phyloP scores from a whole-genome alignment of 805 yeast genomes.

The Metschnikowia santaceciliae region DNA sequence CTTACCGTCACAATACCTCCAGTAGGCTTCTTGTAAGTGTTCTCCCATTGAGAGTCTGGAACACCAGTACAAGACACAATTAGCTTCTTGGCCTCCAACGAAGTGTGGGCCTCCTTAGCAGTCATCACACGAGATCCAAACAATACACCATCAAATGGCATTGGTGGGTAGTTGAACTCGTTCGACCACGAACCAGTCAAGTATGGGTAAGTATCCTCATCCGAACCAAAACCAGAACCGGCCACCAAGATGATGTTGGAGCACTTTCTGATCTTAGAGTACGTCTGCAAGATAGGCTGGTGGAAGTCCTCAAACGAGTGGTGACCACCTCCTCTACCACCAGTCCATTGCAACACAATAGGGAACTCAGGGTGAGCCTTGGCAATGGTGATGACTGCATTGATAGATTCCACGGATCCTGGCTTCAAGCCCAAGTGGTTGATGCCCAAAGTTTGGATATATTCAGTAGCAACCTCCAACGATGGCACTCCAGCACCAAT shows the following conservation, averaged over 20 bases:
- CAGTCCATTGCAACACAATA: slow-evolving; percentile 98
- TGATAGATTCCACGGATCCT: slow-evolving; percentile 91
- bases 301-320: slow-evolving; percentile 99
- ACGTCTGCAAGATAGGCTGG: slow-evolving; percentile 94
- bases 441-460: slow-evolving; percentile 86
- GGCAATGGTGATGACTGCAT: slow-evolving; percentile 84
- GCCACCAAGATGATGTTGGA: slow-evolving; percentile 87
- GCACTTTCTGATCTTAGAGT: slow-evolving; percentile 88
- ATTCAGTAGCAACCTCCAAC: slow-evolving; percentile 93
- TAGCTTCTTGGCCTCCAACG: slow-evolving; percentile 89
- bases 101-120: slow-evolving; percentile 93
- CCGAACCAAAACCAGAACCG: slow-evolving; percentile 98
- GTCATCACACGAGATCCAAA: slow-evolving; percentile 97
- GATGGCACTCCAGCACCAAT: slow-evolving; percentile 99
- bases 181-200: slow-evolving; percentile 97
- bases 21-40: slow-evolving; percentile 88
- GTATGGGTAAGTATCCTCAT: slow-evolving; percentile 95
- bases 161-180: slow-evolving; percentile 84
- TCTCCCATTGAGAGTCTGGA: slow-evolving; percentile 85
- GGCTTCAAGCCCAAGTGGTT: slow-evolving; percentile 96
- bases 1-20: slow-evolving; percentile 96
- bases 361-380: slow-evolving; percentile 96
- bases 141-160: slow-evolving; percentile 98
- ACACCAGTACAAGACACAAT: slow-evolving; percentile 92
- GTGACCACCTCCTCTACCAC: slow-evolving; percentile 99